Evolutionary conservation across 345 rosid genomes (phyloP), one percentile per base, ranked within the genome.

Genomic region (Lepidium aucheri): DNA sequence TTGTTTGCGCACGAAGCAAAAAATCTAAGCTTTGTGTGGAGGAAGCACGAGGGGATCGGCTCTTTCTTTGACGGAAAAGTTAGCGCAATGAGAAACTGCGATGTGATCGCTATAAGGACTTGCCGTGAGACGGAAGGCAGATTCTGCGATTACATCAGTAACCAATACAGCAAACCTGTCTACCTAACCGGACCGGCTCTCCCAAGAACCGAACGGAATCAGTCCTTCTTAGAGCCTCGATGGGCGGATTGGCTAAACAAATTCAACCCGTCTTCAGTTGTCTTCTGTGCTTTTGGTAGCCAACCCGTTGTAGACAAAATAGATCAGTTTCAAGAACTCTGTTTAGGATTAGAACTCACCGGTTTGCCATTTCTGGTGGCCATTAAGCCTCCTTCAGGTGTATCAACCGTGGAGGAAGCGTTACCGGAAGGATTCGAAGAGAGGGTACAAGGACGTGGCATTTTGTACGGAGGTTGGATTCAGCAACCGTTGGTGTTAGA

Each of bases 201-300:
- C 24, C 82, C 85, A 0, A 74, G 73, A 32, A 15, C 46, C 7
- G 14, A 64, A 50, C 76, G 66, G 1, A n/a, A 67, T 15, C 24
- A 59, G 15, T 2, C 38, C n/a, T 9, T 35, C 0, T 39, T 82
- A 17, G 94, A 86, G 17, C 77, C 85, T 30, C 70, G 52, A 17
- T 89, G 90, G 95, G 67, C 9, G 2, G 59, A 76, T 7, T 87
- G 95, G 96, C 65, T 89, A 41, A 24, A 72, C 17, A 54, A 74
- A 66, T 85, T 87, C 43, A 65, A 74, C 1, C 64, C 77, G 0
- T 81, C 79, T 3, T 81, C 85, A 0, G 89, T 86, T 14, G 79
- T 86, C 2, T 85, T 70, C 60, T 88, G 96, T 17, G 82, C 87
- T 8, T 86, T 91, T 7, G 92, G 96, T 34, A 89, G 86, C 75